Evolutionary conservation across 2,329 filamentous ascomycete genomes (phyloP).

Genomic region (Verticillium alfalfae): DNA sequence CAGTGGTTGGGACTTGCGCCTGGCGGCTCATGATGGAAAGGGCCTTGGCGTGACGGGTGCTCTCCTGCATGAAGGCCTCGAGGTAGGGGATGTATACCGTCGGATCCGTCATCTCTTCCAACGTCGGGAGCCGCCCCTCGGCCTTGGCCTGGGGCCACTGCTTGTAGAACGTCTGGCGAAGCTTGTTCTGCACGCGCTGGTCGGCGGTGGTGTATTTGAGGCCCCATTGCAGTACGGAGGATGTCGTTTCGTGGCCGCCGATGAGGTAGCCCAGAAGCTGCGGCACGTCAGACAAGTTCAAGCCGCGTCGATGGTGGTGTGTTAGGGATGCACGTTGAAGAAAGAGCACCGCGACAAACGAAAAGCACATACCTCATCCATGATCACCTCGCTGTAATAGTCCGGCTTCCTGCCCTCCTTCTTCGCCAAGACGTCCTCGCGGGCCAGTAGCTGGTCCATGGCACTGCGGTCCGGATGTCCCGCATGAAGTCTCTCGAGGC

Average conservation of each 20-base stretch:
- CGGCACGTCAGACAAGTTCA: not conserved
- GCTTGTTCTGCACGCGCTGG: constrained; percentile 16
- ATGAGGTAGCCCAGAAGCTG: constrained; percentile 19
- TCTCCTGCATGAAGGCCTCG: constrained; percentile 22
- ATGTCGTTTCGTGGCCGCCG: constrained; percentile 20
- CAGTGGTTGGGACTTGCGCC: constrained; percentile 16
- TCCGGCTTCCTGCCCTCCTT: constrained; percentile 20
- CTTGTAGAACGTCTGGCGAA: constrained; percentile 15
- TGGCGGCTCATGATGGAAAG: constrained; percentile 16
- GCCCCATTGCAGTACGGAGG: constrained; percentile 14
- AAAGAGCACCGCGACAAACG: too few species aligned
- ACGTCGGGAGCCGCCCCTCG: constrained; percentile 13
- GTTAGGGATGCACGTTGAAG: too few species aligned
- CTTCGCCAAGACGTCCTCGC: constrained; percentile 21
- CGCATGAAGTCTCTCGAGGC: not conserved
- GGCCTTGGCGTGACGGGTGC: constrained; percentile 16
- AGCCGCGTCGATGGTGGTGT: too few species aligned
- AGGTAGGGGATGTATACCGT: constrained; percentile 16
- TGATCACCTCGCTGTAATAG: constrained; percentile 21
- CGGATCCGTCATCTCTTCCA: constrained; percentile 13
- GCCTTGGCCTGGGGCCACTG: constrained; percentile 9
- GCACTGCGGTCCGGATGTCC: constrained; percentile 8
- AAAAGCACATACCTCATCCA: constrained; percentile 21
- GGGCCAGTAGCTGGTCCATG: constrained; percentile 24
- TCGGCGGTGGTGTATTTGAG: constrained; percentile 14